Percentiles rank a stretch among this genome's conserved stretches.
These are phyloP conservation scores for Russula earlei DNA, from an alignment of 768 basidiomycete genomes.

Conservation along the genomic window DNA sequence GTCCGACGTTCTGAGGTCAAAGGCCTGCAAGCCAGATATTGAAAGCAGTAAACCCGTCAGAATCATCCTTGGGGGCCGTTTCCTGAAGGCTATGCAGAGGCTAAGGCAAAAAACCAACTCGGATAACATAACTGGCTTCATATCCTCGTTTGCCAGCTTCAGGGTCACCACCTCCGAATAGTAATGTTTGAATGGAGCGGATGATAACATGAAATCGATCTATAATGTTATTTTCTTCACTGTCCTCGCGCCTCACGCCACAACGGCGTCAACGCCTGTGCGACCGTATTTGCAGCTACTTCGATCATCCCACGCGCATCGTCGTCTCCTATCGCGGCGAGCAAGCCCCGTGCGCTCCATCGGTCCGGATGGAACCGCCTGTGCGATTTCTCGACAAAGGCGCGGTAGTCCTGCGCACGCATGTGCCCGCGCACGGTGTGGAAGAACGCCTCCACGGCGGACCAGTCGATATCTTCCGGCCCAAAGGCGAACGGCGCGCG, in stretches of 20 bases:
- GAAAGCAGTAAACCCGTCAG: not conserved
- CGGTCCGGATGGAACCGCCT: constrained; percentile 72
- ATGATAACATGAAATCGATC: too few species aligned
- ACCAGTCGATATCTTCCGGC: constrained; percentile 62
- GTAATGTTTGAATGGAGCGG: too few species aligned
- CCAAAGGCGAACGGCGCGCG: constrained; percentile 41
- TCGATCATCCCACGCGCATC: constrained; percentile 49
- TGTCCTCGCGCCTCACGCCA: constrained; percentile 40
- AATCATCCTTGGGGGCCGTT: not conserved
- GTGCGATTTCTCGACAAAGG: constrained; percentile 60
- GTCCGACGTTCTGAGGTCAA: not conserved
- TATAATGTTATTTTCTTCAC: constrained; percentile 17
- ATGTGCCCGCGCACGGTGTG: constrained; percentile 40
- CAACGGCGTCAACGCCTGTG: constrained; percentile 63
- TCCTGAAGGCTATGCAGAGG: not conserved
- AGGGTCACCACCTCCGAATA: too few species aligned
- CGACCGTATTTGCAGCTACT: constrained; percentile 62
- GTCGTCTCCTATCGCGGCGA: constrained; percentile 49
- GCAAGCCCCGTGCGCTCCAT: constrained; percentile 60
- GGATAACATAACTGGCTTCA: not conserved
- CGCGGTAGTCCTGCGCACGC: constrained; percentile 52
- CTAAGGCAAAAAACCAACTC: not conserved
- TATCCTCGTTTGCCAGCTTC: too few species aligned
- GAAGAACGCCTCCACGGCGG: constrained; percentile 65
- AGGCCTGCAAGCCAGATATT: not conserved